Conservation (phyloP, 257 asterid genomes). For the Gentiana macrophylla region DNA sequence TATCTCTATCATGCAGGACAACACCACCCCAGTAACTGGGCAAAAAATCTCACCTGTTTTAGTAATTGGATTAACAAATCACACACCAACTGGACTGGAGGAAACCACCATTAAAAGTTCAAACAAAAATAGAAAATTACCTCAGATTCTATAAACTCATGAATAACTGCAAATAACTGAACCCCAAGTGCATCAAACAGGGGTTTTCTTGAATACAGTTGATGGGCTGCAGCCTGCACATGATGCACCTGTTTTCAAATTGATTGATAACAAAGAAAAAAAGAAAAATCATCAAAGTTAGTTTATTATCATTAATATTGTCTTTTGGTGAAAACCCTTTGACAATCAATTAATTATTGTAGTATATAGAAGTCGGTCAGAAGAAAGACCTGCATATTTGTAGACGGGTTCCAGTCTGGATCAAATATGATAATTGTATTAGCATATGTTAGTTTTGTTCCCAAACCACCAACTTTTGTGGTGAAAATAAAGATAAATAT, state of each 20-base stretch:
- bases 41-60: constrained; percentile 73
- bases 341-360: too few species aligned
- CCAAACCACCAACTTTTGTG: too few species aligned
- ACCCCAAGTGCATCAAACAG: constrained; percentile 78
- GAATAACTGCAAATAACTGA: constrained; percentile 62
- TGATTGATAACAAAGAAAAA: neutral
- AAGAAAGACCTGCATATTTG: too few species aligned
- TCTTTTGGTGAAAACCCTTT: too few species aligned
- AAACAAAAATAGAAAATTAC: constrained; percentile 19
- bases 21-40: constrained; percentile 86
- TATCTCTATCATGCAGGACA: constrained; percentile 49
- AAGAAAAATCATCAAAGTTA: too few species aligned
- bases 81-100: neutral
- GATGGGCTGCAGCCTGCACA: constrained; percentile 98
- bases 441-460: too few species aligned
- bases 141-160: constrained; percentile 74
- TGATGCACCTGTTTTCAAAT: constrained; percentile 33
- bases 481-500: too few species aligned
- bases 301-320: too few species aligned
- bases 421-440: constrained; percentile 2
- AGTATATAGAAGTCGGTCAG: too few species aligned
- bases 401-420: constrained; percentile 83
- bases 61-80: neutral
- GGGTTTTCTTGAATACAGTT: constrained; percentile 67
- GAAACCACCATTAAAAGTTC: neutral